Base-by-base conservation (phyloP, 192 early-diverging fungal species). In the Coemansia sp. region DNA sequence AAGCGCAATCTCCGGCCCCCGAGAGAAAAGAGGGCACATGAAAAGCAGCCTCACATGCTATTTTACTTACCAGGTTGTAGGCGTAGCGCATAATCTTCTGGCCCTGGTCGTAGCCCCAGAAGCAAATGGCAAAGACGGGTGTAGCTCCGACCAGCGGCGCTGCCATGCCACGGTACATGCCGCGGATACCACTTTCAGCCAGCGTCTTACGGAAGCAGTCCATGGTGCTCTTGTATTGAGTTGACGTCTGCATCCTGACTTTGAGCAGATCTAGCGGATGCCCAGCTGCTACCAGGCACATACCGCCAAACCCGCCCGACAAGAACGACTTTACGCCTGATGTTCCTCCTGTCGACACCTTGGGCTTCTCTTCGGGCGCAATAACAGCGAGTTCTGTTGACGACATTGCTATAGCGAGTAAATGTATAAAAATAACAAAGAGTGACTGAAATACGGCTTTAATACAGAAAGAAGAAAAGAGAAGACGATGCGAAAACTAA, bases 81-180 rank as follows among this genome's bases (percentile, higher is more conserved):
- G 37, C 62, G 41, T 30, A 64, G 59, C 80, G 80, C 71, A 74
- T 74, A 37, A 85, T 73, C 58, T 70, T 80, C 62, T 80, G 72
- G 73, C 84, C 82, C 68, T 74, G 70, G 62, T 74, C 73, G 68
- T 83, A 80, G 52, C 81, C 92, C 92, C 92, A 97, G 86, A 97
- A 99, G 68, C 88, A 92, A 34, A 95, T 88, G 44, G 95, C 95
- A 84, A 95, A 97, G 79, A 98, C 94, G 35, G 97, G 95, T 30
- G 97, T 99, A 27, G 96, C 92, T 43, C 95, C 95, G 41, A 93
- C 85, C 30, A 99, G 80, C 41, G 97, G 97, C 13, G 96, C 89
- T 5, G 89, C 87, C 92, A 98, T 97, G 44, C 97, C 97, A 47
- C 91, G 91, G 88, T 99, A 99, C 56, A 99, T 86, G 66, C 94